A percentile compares a stretch with the other conserved stretches of the same genome.
phyloP scores from a whole-genome alignment of 2,329 filamentous ascomycete species.

The Nigrospora oryzae region DNA sequence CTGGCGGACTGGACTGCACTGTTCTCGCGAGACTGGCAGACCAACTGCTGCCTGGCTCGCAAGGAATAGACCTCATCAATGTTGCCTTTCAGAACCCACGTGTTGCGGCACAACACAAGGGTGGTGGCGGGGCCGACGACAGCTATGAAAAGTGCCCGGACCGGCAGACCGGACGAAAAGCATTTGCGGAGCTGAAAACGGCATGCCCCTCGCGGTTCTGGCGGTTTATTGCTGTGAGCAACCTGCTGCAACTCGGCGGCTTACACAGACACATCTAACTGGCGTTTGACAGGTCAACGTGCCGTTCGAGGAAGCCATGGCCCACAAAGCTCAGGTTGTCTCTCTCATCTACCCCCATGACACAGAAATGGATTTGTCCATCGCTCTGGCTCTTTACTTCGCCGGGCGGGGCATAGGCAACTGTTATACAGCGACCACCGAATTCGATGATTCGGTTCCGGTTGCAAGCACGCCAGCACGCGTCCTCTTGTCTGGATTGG shows the following conservation, averaged over 20 bases:
- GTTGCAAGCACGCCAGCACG: conserved; percentile 55
- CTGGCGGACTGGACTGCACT: conserved; percentile 88
- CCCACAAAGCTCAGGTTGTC: conserved; percentile 62
- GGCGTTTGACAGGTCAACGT: conserved; percentile 55
- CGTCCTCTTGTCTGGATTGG: conserved; percentile 83
- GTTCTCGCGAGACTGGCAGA: conserved; percentile 74
- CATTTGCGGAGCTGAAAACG: conserved; percentile 63
- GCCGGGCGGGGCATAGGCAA: conserved; percentile 66
- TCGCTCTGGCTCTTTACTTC: conserved; percentile 90
- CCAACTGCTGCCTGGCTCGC: conserved; percentile 59
- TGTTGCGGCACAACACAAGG: conserved; percentile 48
- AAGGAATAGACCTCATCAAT: conserved; percentile 82
- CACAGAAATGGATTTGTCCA: conserved; percentile 98
- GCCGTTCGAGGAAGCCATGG: conserved; percentile 65
- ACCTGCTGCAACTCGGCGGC: not conserved
- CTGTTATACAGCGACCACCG: conserved; percentile 23
- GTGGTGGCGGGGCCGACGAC: conserved; percentile 13
- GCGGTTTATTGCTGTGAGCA: conserved; percentile 67
- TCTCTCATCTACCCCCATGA: conserved; percentile 85
- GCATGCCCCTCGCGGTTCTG: conserved; percentile 66
- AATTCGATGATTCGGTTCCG: conserved; percentile 12
- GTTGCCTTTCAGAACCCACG: conserved; percentile 95
- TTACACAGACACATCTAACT: not conserved
- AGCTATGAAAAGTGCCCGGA: conserved; percentile 81
- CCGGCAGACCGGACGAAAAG: conserved; percentile 74